phyloP scores from a whole-genome alignment of 2,329 filamentous ascomycete genomes.

The Myriosclerotinia scirpicola region DNA sequence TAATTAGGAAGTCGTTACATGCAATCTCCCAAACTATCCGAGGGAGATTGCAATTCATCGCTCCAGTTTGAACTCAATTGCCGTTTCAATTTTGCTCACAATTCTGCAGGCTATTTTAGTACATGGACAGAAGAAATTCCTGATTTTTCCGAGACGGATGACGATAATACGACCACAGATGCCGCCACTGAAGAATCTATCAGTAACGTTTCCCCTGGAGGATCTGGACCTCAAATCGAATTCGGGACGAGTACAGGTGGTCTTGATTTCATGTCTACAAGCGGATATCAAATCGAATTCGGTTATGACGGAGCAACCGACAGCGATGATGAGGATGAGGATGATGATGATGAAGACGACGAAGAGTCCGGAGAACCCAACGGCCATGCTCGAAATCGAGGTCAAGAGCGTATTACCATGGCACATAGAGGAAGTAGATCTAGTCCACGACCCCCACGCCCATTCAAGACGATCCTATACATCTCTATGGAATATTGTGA shows the following conservation, averaged over 20 bases:
- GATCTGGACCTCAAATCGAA: constrained; percentile 34
- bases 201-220: constrained; percentile 35
- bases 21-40: not conserved
- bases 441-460: constrained; percentile 46
- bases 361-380: constrained; percentile 45
- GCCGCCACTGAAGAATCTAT: constrained; percentile 34
- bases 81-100: not conserved
- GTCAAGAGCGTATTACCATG: constrained; percentile 28
- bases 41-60: not conserved
- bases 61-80: not conserved
- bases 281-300: constrained; percentile 76
- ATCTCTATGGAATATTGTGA: constrained; percentile 99
- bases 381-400: constrained; percentile 39
- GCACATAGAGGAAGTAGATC: constrained; percentile 37
- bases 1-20: not conserved
- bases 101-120: constrained; percentile 71
- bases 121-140: constrained; percentile 83
- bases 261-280: constrained; percentile 91
- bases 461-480: constrained; percentile 75
- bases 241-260: constrained; percentile 65
- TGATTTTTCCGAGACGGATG: constrained; percentile 55
- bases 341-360: constrained; percentile 40
- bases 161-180: constrained; percentile 54
- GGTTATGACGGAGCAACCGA: constrained; percentile 54
- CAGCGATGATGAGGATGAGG: constrained; percentile 45